A percentile compares a stretch with the other conserved stretches of the same genome.
Evolutionary conservation across 345 rosid genomes (phyloP).

Genomic region (Euphorbia lathyris): DNA sequence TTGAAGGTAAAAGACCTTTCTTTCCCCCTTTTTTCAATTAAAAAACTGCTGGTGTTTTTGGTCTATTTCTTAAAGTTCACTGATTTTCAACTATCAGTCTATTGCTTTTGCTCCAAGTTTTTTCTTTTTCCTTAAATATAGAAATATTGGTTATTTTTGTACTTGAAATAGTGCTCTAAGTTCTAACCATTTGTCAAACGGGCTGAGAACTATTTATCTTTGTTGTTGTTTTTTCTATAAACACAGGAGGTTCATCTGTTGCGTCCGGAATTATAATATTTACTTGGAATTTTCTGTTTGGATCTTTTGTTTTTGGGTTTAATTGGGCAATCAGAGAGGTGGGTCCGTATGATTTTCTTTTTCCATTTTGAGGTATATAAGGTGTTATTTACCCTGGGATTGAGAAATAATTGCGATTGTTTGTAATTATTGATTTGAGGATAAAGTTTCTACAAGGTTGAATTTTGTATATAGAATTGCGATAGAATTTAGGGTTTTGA

Average conservation of each 20-base stretch:
- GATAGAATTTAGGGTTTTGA: conserved; percentile 12
- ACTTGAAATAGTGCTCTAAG: not conserved
- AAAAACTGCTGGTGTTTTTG: not conserved
- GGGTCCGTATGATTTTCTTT: conserved; percentile 2
- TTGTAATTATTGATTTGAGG: conserved; percentile 4
- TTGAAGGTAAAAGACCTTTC: not conserved
- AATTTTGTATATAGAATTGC: not conserved
- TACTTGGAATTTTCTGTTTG: not conserved
- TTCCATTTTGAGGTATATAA: not conserved
- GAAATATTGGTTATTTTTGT: not conserved
- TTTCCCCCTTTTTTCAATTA: not conserved
- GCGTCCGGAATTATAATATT: not conserved
- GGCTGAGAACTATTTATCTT: not conserved
- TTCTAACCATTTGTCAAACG: conserved; percentile 17
- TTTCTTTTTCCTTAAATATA: not conserved
- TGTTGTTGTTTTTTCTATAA: conserved; percentile 11
- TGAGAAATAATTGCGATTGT: not conserved
- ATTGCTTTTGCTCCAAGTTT: conserved; percentile 26
- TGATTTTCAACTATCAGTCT: not conserved
- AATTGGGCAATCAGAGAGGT: not conserved
- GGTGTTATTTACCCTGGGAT: not conserved
- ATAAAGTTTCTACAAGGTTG: conserved; percentile 10
- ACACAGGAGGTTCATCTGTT: conserved; percentile 10
- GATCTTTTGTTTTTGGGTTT: not conserved
- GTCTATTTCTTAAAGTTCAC: not conserved